Base-by-base conservation (phyloP, 2,329 filamentous ascomycete species). In the Arachnomyces sp. region DNA sequence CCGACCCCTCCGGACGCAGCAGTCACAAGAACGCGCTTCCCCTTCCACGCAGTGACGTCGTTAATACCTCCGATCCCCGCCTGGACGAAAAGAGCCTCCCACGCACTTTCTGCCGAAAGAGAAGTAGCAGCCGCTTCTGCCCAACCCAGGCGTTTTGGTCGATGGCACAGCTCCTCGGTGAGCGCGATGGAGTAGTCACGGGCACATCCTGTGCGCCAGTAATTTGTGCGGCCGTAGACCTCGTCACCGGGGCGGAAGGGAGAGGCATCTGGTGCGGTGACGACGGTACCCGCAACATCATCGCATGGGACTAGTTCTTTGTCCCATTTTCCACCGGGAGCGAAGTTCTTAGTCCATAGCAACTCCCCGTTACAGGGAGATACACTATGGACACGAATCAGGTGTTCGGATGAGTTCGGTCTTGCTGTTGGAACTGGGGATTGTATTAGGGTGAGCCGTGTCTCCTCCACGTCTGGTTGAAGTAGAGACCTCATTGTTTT, bases 1-100 rank as follows among this genome's bases (percentile, higher is more conserved):
- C 69, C 69, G 1, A 69, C 65, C 3, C 60, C 59, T 2, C 69
- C 68, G 1, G 65, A 62, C 1, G 67, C 67, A 36, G 58, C 69
- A 5, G 61, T 69, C 11, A 71, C 52, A 7, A 71, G 55, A 3
- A 72, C 52, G n/a, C 60, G 49, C 48, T 65, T 67, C 8, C 53
- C 55, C n/a, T 44, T 46, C 46, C 50, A 53, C 9, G 21, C 48
- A 11, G 44, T 47, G 5, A 40, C 16, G 2, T 44, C 44, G 3
- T 40, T 49, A 7, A 51, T 18, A 5, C 37, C 47, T 13, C 42
- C 34, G 15, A 61, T n/a, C 16, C 57, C 54, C 2, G 50, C 53
- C 37, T 63, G 54, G 14, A 58, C 54, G 35, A 70, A 69, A 3
- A 72, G 48, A 5, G 57, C 61, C 49, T 71, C 66, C 55, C 60